Percentiles rank a stretch among this genome's conserved stretches.
These are phyloP conservation scores for Priceomyces fermenticarens DNA, from an alignment of 805 yeast species.

Conservation along the genomic window DNA sequence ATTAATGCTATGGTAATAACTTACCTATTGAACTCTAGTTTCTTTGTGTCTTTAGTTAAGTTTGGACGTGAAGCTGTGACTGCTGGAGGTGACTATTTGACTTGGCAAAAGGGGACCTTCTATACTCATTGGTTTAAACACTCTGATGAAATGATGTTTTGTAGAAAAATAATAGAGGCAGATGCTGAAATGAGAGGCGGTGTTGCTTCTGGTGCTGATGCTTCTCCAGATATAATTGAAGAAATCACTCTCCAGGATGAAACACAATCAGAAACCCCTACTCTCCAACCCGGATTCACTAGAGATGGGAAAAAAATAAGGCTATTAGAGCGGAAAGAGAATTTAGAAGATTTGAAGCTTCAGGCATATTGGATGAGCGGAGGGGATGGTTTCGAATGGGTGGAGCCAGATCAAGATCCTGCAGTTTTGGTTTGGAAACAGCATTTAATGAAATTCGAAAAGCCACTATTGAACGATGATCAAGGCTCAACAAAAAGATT, in stretches of 20 bases:
- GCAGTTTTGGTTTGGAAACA: slow-evolving; percentile 54
- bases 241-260: slow-evolving; percentile 37
- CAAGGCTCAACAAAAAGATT: slow-evolving; percentile 16
- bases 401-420: slow-evolving; percentile 87
- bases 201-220: slow-evolving; percentile 36
- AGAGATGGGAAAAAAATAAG: slow-evolving; percentile 39
- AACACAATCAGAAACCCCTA: slow-evolving; percentile 17
- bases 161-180: slow-evolving; percentile 60
- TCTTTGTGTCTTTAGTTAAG: slow-evolving; percentile 38
- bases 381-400: slow-evolving; percentile 87
- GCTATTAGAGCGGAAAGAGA: slow-evolving; percentile 42
- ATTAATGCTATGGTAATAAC: slow-evolving; percentile 47
- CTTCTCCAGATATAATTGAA: slow-evolving; percentile 27
- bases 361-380: slow-evolving; percentile 87
- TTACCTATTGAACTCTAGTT: slow-evolving; percentile 37
- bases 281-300: slow-evolving; percentile 31
- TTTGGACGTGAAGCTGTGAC: slow-evolving; percentile 36
- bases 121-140: slow-evolving; percentile 62
- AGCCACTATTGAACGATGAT: slow-evolving; percentile 17
- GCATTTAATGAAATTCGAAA: slow-evolving; percentile 23
- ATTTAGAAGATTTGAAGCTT: slow-evolving; percentile 62
- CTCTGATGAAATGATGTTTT: slow-evolving; percentile 67
- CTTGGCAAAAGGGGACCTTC: slow-evolving; percentile 65
- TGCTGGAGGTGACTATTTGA: slow-evolving; percentile 50
- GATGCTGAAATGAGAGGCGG: slow-evolving; percentile 57